Percentiles rank a stretch among this genome's conserved stretches.
Conservation (phyloP, 129 eudicot genomes). For the Helichrysum umbraculigerum region DNA sequence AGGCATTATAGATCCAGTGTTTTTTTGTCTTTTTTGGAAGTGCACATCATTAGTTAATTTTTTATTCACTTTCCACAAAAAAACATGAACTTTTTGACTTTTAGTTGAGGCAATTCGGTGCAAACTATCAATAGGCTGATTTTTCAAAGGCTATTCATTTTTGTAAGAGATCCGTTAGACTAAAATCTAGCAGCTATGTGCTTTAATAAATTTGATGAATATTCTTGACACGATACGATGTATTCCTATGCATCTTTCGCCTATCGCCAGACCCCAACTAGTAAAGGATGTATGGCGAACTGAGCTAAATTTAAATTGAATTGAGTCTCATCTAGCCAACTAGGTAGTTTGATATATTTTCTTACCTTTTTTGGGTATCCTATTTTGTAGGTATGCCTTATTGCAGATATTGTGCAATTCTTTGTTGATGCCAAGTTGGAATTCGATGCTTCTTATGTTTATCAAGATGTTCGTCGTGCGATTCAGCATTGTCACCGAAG, state of each 20-base stretch:
- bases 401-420: constrained; percentile 92
- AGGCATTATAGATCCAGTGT: neutral
- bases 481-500: constrained; percentile 93
- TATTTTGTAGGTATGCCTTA: constrained; percentile 83
- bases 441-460: constrained; percentile 85
- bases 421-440: constrained; percentile 96
- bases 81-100: constrained; percentile 8
- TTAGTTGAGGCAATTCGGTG: neutral
- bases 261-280: neutral
- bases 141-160: neutral
- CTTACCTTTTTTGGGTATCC: constrained; percentile 13
- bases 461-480: constrained; percentile 87
- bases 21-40: neutral
- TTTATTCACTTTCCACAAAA: neutral
- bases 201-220: no score
- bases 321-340: neutral
- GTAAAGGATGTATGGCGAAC: constrained; percentile 1
- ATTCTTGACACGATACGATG: neutral
- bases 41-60: no score
- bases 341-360: neutral
- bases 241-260: constrained; percentile 10
- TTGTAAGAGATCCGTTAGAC: neutral
- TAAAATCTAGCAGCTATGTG: neutral
- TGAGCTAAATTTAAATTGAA: neutral
- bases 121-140: neutral